Evolutionary conservation across 1,284 basidiomycete species (phyloP), one percentile per base, ranked within the genome.

Genomic region (Melampsora larici-populina): DNA sequence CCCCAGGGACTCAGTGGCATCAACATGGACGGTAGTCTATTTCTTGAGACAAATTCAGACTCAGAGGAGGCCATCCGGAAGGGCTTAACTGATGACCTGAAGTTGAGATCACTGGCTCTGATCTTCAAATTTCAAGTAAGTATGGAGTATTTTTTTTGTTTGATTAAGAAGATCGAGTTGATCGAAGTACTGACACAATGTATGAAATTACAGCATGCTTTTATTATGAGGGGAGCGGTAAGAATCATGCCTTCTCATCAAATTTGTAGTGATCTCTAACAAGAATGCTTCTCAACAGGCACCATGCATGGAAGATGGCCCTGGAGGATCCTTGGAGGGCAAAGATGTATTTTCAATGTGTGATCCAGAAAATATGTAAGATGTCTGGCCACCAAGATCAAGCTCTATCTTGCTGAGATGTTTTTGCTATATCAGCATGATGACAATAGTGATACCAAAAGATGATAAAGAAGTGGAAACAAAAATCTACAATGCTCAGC

Each of bases 171-270:
- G 17, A 55, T 6, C 2, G 4, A 24, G 13, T 55, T 3, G 24
- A 55, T 55, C 51, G 13, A 21, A 18, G 17, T 6, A 13, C 18
- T 21, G 51, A 55, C 24, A 49, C 21, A 49, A 49, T 49, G 11
- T 21, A 11, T 49, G 17, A 55, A 4, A 55, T 55, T 15, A 21
- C 51, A 55, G 51, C 17, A 55, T 21, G 51, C 51, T 5, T 55
- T 55, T 55, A 55, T 55, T 55, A 15, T 55, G 51, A 55, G 51
- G 51, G 51, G 51, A 55, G 51, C 51, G 51, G 51, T 55, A 24
- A 55, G 51, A 55, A 24, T 55, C 24, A 21, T 55, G 17, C 24
- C 24, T 55, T 55, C 24, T 55, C 36, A 36, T 36, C 36, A 36
- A 9, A 36, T 36, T 36, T 4, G 36, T 36, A 36, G 36, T 36